Conservation (phyloP, 345 rosid species). For the Raphanus sativus region DNA sequence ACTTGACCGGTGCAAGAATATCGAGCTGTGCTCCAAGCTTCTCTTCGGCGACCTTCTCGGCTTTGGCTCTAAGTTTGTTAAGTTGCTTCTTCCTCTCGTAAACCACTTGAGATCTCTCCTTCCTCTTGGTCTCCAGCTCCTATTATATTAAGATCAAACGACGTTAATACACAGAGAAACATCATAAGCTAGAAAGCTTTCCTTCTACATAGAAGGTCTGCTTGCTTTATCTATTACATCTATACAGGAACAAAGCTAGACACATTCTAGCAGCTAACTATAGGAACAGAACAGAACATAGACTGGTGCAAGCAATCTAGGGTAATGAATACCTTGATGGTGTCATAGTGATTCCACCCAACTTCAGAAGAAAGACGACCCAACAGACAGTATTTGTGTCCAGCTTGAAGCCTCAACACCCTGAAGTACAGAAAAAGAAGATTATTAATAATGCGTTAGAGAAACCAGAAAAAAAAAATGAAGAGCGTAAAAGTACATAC, state of each 20-base stretch:
- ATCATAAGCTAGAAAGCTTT: neutral
- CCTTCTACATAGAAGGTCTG: neutral
- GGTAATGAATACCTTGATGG: slow-evolving; percentile 54
- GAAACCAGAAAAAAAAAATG: neutral
- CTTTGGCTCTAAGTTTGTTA: slow-evolving; percentile 64
- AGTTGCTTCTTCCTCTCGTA: slow-evolving; percentile 64
- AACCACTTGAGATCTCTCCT: slow-evolving; percentile 51
- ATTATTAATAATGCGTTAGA: too few species aligned
- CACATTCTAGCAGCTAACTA: neutral
- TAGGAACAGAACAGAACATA: neutral
- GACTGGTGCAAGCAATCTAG: neutral
- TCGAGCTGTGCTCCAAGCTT: slow-evolving; percentile 72
- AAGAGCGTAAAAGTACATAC: slow-evolving; percentile 41
- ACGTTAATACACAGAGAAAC: neutral
- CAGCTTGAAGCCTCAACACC: slow-evolving; percentile 65
- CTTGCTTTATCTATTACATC: neutral
- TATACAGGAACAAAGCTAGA: neutral
- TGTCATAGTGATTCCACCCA: slow-evolving; percentile 85
- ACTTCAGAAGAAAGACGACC: slow-evolving; percentile 76
- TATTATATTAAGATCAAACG: neutral
- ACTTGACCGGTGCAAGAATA: slow-evolving; percentile 60
- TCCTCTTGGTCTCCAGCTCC: slow-evolving; percentile 82
- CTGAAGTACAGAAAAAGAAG: slow-evolving; percentile 39
- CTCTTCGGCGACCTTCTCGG: slow-evolving; percentile 71
- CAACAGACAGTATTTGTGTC: slow-evolving; percentile 37